Base-by-base conservation (phyloP, 352 stramenopile species). In the Peronosclerospora sorghi region DNA sequence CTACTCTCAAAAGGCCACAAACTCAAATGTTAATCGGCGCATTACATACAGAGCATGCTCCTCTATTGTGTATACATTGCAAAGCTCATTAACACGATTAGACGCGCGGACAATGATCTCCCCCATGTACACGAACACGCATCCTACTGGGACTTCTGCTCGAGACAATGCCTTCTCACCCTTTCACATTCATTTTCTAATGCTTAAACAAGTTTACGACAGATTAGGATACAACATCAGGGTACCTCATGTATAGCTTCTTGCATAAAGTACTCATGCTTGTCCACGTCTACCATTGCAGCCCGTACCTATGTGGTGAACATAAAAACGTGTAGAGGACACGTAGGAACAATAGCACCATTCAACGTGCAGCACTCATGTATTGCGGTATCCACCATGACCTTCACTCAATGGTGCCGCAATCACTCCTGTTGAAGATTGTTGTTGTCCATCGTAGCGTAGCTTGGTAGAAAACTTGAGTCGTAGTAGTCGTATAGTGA, bases 81-180 rank as follows among this genome's bases (percentile, higher is more conserved):
- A 89, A 6, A 85, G 68, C 47, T 86, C 78, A 46, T 96, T 96
- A 8, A 86, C 90, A 37, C 73, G 68, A 59, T 96, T 96, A 23
- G 73, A 64, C 2, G 77, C 86, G 27, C 65, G 62, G 5, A 71
- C 74, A 28, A 96, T 87, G 49, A 96, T 72, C 38, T 71, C 59
- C 30, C 59, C 56, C 15, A 69, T 48, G 56, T 84, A 63, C 5
- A 96, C 83, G 46, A 96, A 95, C n/a, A 96, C 86, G 35, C 79
- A 92, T 10, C 86, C 88, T 24, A 97, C 87, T 0, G 88, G 86
- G 18, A 97, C 86, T 68, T 97, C 87, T 8, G 77, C 68, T 27
- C 80, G 61, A 21, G 41, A 54, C 41, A 95, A 50, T 5, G 86
- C 87, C 13, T 62, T 65, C 53, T 93, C 69, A 13, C 76, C 86